A percentile compares a stretch with the other conserved stretches of the same genome.
Evolutionary conservation across 2,329 filamentous ascomycete species (phyloP).

Genomic region (Fusarium sp.): DNA sequence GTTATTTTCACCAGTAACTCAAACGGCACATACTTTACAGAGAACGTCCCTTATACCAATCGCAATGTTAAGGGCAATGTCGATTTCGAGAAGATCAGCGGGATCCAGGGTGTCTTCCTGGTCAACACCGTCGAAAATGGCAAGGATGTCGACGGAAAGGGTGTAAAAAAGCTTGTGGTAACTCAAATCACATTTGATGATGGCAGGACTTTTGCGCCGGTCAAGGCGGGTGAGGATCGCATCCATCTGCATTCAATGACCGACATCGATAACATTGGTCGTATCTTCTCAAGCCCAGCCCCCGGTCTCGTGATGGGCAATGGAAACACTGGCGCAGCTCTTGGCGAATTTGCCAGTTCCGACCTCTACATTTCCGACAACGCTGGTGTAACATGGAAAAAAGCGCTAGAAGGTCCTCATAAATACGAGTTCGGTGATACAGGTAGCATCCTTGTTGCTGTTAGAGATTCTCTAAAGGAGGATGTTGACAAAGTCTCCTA

Average conservation of each 20-base stretch:
- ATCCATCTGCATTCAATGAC: slow-evolving; percentile 95
- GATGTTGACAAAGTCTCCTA: slow-evolving; percentile 72
- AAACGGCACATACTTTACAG: slow-evolving; percentile 94
- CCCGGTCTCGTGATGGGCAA: slow-evolving; percentile 94
- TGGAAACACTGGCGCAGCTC: slow-evolving; percentile 84
- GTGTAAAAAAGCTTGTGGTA: slow-evolving; percentile 73
- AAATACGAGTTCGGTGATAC: slow-evolving; percentile 98
- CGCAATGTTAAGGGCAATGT: slow-evolving; percentile 80
- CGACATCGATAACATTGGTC: slow-evolving; percentile 81
- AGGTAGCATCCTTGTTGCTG: slow-evolving; percentile 86
- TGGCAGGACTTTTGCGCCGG: slow-evolving; percentile 81
- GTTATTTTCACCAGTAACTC: slow-evolving; percentile 96
- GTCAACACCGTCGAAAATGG: slow-evolving; percentile 92
- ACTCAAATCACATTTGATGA: slow-evolving; percentile 96
- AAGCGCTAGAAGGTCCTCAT: slow-evolving; percentile 81
- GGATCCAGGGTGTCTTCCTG: slow-evolving; percentile 91
- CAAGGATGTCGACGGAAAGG: slow-evolving; percentile 73
- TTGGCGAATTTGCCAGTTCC: slow-evolving; percentile 78
- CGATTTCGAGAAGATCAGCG: slow-evolving; percentile 93
- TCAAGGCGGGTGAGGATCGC: slow-evolving; percentile 75
- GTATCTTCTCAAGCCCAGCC: slow-evolving; percentile 92
- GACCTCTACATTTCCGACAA: slow-evolving; percentile 91
- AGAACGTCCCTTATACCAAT: slow-evolving; percentile 93
- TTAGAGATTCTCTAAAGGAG: slow-evolving; percentile 77
- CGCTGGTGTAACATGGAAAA: slow-evolving; percentile 86